Conservation (phyloP, 2,329 filamentous ascomycete species). For the Xylariaceae sp. region DNA sequence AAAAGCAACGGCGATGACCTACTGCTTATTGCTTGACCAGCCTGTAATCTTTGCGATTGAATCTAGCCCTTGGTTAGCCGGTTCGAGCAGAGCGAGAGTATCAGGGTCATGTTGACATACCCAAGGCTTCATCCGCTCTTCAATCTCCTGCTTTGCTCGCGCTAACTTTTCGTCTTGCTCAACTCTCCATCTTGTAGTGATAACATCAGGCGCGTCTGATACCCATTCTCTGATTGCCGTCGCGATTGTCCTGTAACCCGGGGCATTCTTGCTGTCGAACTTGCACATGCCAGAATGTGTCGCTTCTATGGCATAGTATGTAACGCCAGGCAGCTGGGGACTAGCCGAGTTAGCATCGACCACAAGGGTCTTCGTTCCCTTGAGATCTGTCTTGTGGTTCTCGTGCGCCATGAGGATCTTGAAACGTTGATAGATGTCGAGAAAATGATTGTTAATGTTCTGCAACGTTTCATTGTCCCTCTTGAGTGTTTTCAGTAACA, state of each 20-base stretch:
- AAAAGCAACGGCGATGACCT: constrained; percentile 27
- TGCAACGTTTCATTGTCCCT: constrained; percentile 68
- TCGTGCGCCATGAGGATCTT: constrained; percentile 74
- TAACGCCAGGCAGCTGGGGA: constrained; percentile 63
- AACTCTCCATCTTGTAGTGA: constrained; percentile 53
- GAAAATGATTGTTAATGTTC: constrained; percentile 68
- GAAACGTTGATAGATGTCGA: constrained; percentile 65
- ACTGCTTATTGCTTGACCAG: constrained; percentile 29
- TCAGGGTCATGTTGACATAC: constrained; percentile 26
- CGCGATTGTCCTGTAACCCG: constrained; percentile 56
- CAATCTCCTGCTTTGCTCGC: constrained; percentile 40
- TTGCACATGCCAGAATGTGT: constrained; percentile 39
- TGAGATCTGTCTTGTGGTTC: constrained; percentile 64
- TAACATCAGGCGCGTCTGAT: constrained; percentile 48
- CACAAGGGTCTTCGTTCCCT: constrained; percentile 56
- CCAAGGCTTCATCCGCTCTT: constrained; percentile 41
- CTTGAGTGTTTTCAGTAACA: constrained; percentile 65
- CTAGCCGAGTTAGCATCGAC: constrained; percentile 67
- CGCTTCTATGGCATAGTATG: constrained; percentile 58
- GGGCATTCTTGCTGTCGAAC: constrained; percentile 51
- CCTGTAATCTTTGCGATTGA: constrained; percentile 28
- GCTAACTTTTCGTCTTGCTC: constrained; percentile 50
- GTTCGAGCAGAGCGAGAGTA: background rate
- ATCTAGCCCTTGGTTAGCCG: constrained; percentile 25
- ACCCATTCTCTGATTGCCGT: constrained; percentile 48